Conservation (phyloP, 305 asterid species). For the Lippia alba region DNA sequence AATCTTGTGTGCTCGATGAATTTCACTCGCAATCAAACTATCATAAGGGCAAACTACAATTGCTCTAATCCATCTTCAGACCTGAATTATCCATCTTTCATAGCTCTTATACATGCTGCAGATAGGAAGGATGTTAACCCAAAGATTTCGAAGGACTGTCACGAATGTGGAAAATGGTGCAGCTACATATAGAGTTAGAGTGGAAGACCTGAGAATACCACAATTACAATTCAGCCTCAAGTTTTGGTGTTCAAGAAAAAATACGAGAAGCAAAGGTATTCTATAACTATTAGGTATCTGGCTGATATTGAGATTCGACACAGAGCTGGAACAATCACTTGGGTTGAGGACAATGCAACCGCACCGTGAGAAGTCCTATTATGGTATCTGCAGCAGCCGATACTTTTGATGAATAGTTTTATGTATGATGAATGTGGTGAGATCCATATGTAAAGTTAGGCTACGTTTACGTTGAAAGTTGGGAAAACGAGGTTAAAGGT, state of each 20-base stretch:
- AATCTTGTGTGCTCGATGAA: constrained; percentile 45
- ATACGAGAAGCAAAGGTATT: constrained; percentile 36
- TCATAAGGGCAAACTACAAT: constrained; percentile 39
- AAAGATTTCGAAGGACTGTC: constrained; percentile 32
- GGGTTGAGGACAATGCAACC: constrained; percentile 30
- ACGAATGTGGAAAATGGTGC: constrained; percentile 47
- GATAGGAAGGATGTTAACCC: constrained; percentile 16
- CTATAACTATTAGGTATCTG: constrained; percentile 21
- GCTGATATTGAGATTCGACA: constrained; percentile 24
- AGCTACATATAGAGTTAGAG: constrained; percentile 33
- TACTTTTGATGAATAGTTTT: constrained; percentile 3
- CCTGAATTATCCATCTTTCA: constrained; percentile 48
- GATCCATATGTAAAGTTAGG: too few relatives aligned
- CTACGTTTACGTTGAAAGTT: too few relatives aligned
- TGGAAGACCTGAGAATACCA: constrained; percentile 37
- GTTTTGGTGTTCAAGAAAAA: constrained; percentile 39
- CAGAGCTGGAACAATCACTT: constrained; percentile 19
- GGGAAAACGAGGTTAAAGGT: too few relatives aligned
- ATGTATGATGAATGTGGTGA: too few relatives aligned
- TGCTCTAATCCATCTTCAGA: constrained; percentile 46
- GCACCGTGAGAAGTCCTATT: constrained; percentile 34
- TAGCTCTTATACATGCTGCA: constrained; percentile 14
- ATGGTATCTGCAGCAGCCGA: constrained; percentile 31
- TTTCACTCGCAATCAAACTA: constrained; percentile 38
- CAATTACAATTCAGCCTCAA: constrained; percentile 32